Evolutionary conservation across 2,329 filamentous ascomycete genomes (phyloP).

Genomic region (Xylaria digitata): DNA sequence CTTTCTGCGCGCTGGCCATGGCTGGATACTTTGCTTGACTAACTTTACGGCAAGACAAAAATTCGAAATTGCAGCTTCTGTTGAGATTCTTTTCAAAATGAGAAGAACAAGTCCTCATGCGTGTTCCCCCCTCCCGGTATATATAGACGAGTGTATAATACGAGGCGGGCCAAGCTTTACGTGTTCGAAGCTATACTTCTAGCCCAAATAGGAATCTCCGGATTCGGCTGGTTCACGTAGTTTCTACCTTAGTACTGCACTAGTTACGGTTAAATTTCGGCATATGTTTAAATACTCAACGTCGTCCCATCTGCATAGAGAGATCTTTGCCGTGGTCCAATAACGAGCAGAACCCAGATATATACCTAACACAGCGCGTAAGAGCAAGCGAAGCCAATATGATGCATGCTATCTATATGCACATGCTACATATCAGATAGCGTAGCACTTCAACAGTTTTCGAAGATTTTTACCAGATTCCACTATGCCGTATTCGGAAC

Average conservation of each 20-base stretch:
- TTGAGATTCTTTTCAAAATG: background rate
- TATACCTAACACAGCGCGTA: background rate
- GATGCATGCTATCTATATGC: too few species aligned
- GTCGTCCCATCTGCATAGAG: conserved; percentile 3
- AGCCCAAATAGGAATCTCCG: conserved; percentile 32
- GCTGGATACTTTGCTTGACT: background rate
- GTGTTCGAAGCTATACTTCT: background rate
- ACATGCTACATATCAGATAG: too few species aligned
- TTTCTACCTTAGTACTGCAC: background rate
- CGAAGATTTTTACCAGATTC: background rate
- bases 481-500: conserved; percentile 16
- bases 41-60: too few species aligned
- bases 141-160: background rate
- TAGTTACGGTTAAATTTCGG: conserved; percentile 24
- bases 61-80: background rate
- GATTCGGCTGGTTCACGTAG: conserved; percentile 15
- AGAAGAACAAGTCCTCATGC: too few species aligned
- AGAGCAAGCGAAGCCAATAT: background rate
- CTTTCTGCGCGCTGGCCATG: conserved; percentile 36
- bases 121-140: background rate
- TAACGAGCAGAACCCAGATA: background rate
- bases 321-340: background rate
- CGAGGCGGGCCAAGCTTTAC: conserved; percentile 8
- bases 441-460: background rate
- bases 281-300: conserved; percentile 4